Evolutionary conservation across 2,329 filamentous ascomycete genomes (phyloP).

Genomic region (Stagonosporopsis rhizophila): DNA sequence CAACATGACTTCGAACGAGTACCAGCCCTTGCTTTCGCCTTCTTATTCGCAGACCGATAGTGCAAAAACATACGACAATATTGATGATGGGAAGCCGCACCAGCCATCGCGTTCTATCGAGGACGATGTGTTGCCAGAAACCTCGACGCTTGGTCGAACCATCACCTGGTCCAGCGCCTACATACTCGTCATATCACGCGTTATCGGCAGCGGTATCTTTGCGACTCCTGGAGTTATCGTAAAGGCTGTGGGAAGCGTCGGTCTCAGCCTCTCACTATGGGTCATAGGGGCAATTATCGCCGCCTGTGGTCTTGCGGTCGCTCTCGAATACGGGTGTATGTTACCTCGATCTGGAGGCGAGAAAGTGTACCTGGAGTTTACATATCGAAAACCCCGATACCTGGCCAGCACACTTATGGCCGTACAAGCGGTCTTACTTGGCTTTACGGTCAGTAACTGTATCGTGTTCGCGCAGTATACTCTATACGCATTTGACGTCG

Average conservation of each 20-base stretch:
- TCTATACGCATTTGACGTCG: constrained; percentile 63
- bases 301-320: constrained; percentile 66
- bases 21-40: constrained; percentile 34
- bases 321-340: constrained; percentile 74
- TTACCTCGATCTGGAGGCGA: constrained; percentile 70
- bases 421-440: constrained; percentile 68
- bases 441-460: constrained; percentile 74
- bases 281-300: constrained; percentile 67
- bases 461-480: constrained; percentile 73
- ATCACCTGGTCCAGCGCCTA: constrained; percentile 70
- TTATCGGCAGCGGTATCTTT: constrained; percentile 76
- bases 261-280: constrained; percentile 69
- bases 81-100: constrained; percentile 24
- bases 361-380: constrained; percentile 76
- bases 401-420: constrained; percentile 70
- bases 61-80: constrained; percentile 25
- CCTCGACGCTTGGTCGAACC: constrained; percentile 64
- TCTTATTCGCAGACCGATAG: constrained; percentile 24
- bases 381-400: constrained; percentile 68
- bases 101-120: constrained; percentile 52
- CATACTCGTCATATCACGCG: constrained; percentile 71
- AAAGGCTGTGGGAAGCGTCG: constrained; percentile 70
- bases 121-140: constrained; percentile 66
- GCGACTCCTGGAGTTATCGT: constrained; percentile 74
- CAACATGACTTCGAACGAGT: constrained; percentile 24